These are phyloP conservation scores for Lagenidium giganteum DNA, from an alignment of 352 stramenopile species.

Conservation along the genomic window DNA sequence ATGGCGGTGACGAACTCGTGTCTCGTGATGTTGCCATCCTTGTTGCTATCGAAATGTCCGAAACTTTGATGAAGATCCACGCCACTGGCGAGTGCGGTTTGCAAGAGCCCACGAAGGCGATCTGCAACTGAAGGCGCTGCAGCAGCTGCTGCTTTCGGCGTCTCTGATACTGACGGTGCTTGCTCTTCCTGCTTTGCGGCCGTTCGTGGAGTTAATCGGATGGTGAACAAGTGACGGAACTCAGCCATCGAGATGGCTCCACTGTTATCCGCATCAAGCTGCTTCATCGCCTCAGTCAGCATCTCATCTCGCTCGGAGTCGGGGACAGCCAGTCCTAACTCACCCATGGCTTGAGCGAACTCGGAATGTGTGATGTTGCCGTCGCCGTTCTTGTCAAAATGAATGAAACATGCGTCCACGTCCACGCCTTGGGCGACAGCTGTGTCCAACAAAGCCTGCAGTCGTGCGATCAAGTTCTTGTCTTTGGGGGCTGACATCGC, in stretches of 20 bases:
- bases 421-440: conserved; percentile 43
- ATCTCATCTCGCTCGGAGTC: conserved; percentile 11
- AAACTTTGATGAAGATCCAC: conserved; percentile 25
- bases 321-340: conserved; percentile 34
- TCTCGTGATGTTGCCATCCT: conserved; percentile 32
- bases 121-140: conserved; percentile 7
- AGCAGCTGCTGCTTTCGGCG: too few relatives aligned
- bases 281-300: conserved; percentile 32
- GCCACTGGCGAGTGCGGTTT: conserved; percentile 10
- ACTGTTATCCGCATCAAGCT: conserved; percentile 60
- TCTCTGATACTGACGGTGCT: not conserved
- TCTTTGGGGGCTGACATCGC: not conserved
- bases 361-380: conserved; percentile 54
- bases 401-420: conserved; percentile 53
- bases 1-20: conserved; percentile 45
- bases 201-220: too few relatives aligned
- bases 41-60: conserved; percentile 31
- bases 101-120: conserved; percentile 14
- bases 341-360: conserved; percentile 47
- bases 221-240: conserved; percentile 64
- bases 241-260: conserved; percentile 54
- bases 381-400: conserved; percentile 84
- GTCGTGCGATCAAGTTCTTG: conserved; percentile 15
- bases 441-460: conserved; percentile 36
- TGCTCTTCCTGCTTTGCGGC: not conserved